A percentile compares a stretch with the other conserved stretches of the same genome.
These are phyloP conservation scores for Coemansia sp. DNA, from an alignment of 371 early-diverging fungal species.

Conservation along the genomic window DNA sequence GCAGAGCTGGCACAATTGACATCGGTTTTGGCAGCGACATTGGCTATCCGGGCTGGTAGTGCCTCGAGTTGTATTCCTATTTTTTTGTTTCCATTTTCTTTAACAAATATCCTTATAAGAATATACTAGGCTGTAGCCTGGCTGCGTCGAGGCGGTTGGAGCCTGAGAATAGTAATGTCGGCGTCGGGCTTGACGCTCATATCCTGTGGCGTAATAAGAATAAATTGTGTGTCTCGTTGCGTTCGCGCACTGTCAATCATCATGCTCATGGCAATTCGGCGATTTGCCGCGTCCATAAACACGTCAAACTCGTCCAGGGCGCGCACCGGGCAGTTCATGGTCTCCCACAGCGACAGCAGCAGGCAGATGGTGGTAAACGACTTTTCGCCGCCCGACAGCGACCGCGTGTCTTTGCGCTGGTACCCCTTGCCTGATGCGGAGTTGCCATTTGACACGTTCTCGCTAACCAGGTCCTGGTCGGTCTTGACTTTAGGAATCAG, in stretches of 20 bases:
- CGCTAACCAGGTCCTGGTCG: conserved; percentile 41
- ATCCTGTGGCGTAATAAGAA: conserved; percentile 93
- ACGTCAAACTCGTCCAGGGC: conserved; percentile 99
- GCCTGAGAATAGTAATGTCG: conserved; percentile 58
- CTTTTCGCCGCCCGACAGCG: conserved; percentile 98
- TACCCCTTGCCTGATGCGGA: neutral
- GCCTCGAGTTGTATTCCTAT: neutral
- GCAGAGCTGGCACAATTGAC: too few relatives aligned
- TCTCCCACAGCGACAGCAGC: conserved; percentile 95
- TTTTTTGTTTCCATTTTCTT: neutral
- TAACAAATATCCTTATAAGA: neutral
- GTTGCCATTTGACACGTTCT: conserved; percentile 13
- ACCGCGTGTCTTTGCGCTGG: conserved; percentile 80
- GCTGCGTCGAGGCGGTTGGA: conserved; percentile 44
- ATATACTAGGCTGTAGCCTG: neutral
- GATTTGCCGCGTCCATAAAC: conserved; percentile 99
- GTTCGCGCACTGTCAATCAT: conserved; percentile 81
- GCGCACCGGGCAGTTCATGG: conserved; percentile 91
- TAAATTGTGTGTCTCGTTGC: conserved; percentile 76
- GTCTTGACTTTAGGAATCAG: conserved; percentile 69
- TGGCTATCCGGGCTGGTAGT: neutral
- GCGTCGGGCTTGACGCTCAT: conserved; percentile 53
- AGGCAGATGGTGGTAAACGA: conserved; percentile 98
- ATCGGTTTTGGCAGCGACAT: neutral
- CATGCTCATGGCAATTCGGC: conserved; percentile 82